These are phyloP conservation scores for grape (Vitis vinifera) DNA, from an alignment of 164 flowering plant genomes.

Conservation along the genomic window ASM3070453v1 NC_081817.1:7502501-7503000, in stretches of 20 bases:
- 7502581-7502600: slow-evolving; percentile 81
- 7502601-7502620: slow-evolving; percentile 72
- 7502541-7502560: slow-evolving; percentile 71
- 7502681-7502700: too few relatives aligned
- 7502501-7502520: slow-evolving; percentile 79
- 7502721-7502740: too few relatives aligned
- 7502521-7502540: slow-evolving; percentile 80
- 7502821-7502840: slow-evolving; percentile 78
- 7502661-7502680: too few relatives aligned
- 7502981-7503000: too few relatives aligned
- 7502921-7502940: slow-evolving; percentile 11
- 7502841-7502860: slow-evolving; percentile 90
- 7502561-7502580: slow-evolving; percentile 69
- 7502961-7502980: slow-evolving; percentile 48
- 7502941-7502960: slow-evolving; percentile 75
- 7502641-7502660: too few relatives aligned
- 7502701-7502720: too few relatives aligned
- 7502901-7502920: slow-evolving; percentile 32
- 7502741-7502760: too few relatives aligned
- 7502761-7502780: slow-evolving; percentile 19
- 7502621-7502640: slow-evolving; percentile 19
- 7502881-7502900: slow-evolving; percentile 63
- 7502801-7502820: slow-evolving; percentile 71
- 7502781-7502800: slow-evolving; percentile 84
- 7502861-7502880: slow-evolving; percentile 97